These are phyloP conservation scores for Eucalyptus albens DNA, from an alignment of 345 rosid species.

Conservation along the genomic window DNA sequence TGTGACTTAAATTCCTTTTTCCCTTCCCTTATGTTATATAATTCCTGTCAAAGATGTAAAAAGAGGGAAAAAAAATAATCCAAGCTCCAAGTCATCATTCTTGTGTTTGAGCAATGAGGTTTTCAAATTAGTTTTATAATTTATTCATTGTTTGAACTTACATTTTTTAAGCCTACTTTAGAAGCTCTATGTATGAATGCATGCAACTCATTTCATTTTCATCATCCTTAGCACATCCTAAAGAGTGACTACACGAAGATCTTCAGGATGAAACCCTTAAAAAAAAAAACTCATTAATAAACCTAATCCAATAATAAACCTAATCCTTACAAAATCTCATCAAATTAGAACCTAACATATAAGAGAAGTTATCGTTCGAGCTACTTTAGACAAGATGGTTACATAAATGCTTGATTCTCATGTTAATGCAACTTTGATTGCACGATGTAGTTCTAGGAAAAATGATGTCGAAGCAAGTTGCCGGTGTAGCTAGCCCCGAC, in stretches of 20 bases:
- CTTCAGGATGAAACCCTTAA: not conserved
- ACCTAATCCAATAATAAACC: no score
- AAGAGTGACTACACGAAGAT: not conserved
- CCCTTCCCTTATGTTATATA: not conserved
- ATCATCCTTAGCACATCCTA: not conserved
- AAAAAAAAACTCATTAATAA: not conserved
- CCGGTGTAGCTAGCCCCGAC: not conserved
- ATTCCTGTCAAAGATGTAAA: not conserved
- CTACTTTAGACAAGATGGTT: not conserved
- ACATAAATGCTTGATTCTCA: not conserved
- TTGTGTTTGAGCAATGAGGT: not conserved
- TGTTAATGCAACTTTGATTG: not conserved
- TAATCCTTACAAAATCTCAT: not conserved
- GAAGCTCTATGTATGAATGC: not conserved
- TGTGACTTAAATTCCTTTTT: not conserved
- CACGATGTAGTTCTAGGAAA: not conserved
- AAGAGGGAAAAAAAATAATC: not conserved
- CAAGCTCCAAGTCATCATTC: not conserved
- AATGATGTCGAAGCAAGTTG: not conserved
- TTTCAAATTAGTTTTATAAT: not conserved
- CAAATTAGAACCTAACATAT: not conserved
- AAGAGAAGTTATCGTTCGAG: not conserved
- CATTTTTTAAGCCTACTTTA: not conserved
- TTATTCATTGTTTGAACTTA: not conserved
- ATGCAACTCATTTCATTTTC: not conserved